Base-by-base conservation (phyloP, 352 stramenopile species). In the Blastocystis sp. region DNA sequence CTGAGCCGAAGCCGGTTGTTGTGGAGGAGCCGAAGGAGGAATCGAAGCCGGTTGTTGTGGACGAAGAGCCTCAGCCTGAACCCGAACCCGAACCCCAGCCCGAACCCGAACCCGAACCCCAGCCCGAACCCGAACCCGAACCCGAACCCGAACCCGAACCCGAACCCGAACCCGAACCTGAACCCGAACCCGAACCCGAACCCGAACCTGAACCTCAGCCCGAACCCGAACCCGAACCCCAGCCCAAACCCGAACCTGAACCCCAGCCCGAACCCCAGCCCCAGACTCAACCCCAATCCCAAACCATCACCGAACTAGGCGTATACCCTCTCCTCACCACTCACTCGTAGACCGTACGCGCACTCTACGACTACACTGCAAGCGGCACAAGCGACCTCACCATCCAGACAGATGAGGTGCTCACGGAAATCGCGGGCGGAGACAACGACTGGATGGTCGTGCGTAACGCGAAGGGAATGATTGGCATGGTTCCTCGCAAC, bases 361-460 rank as follows among this genome's bases (percentile, higher is more conserved):
- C 44, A 14, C 42, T 78, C 2, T 78, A 63, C 49, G 67, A 78
- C 48, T 78, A 78, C 49, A 61, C 42, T 9, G 38, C 67, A 11
- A 42, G 7, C 36, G 27, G 38, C 0, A 16, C 56, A 44, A 21
- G n/a, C 9, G 67, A 78, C 16, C 7, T 78, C 0, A 78, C 34
- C 44, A 78, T 78, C 67, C 67, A 53, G 4, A 24, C 56, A 27
- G 67, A 40, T 14, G 40, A 78, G 29, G 49, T 40, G 24, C 16
- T 78, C 11, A 32, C 49, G 27, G 40, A 78, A 56, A 16, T 78
- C 4, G 40, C 56, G 36, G 67, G 67, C 21, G 67, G 44, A 6
- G 34, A 78, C 49, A 40, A 63, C 4, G 67, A 78, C 7, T 78
- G 67, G 67, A 78, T 78, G 67, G 24, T 24, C 21, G 67, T 78